phyloP scores from a whole-genome alignment of 768 basidiomycete genomes.

The Lentinula detonsa region DNA sequence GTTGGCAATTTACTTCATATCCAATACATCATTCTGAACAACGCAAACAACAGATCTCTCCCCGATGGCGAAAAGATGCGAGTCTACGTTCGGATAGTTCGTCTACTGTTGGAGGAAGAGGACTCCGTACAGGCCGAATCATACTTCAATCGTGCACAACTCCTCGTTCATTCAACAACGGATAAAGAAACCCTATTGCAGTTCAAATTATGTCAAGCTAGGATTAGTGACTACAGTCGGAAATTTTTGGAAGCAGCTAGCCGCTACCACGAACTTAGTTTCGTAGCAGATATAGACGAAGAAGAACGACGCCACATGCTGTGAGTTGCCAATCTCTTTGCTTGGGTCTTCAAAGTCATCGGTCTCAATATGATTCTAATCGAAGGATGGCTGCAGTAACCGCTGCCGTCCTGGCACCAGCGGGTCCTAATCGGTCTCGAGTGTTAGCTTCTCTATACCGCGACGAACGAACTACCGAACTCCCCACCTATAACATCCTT shows the following conservation, averaged over 20 bases:
- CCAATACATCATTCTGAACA: constrained; percentile 7
- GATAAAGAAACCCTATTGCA: constrained; percentile 77
- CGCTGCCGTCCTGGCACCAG: constrained; percentile 94
- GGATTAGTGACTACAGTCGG: constrained; percentile 87
- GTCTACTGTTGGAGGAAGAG: constrained; percentile 91
- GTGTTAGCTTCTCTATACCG: constrained; percentile 89
- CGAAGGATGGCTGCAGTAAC: constrained; percentile 84
- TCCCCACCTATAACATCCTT: constrained; percentile 84
- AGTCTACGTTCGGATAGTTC: constrained; percentile 90
- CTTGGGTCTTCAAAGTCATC: not conserved
- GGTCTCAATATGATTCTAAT: not conserved
- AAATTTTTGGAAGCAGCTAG: constrained; percentile 93
- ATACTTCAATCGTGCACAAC: constrained; percentile 93
- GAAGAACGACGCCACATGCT: constrained; percentile 88
- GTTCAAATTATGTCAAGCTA: constrained; percentile 91
- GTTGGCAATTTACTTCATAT: constrained; percentile 9
- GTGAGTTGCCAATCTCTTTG: constrained; percentile 41
- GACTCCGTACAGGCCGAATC: constrained; percentile 98
- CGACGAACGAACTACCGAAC: constrained; percentile 81
- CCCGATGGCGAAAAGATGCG: constrained; percentile 83
- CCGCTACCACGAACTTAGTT: constrained; percentile 92
- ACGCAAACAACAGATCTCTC: constrained; percentile 37
- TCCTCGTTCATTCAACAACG: constrained; percentile 73
- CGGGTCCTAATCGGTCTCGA: constrained; percentile 93
- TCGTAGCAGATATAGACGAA: constrained; percentile 87